Conservation (phyloP, 345 rosid species). For the Gossypium turneri region DNA sequence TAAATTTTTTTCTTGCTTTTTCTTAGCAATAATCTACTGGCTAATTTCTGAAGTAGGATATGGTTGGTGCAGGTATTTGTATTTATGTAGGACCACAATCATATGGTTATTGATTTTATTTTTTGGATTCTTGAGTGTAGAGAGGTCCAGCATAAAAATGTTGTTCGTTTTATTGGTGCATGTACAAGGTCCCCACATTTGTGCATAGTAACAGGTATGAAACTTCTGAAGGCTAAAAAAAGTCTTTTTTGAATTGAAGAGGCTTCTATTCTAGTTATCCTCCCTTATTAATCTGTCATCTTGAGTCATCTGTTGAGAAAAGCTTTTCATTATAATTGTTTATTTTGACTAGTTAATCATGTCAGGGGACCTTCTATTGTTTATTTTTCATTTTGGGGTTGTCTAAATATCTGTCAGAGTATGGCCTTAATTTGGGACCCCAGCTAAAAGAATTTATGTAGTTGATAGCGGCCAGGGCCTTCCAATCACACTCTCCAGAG, state of each 20-base stretch:
- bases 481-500: not conserved
- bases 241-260: not conserved
- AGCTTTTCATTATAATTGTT: not conserved
- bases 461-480: not conserved
- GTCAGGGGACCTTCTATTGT: not conserved
- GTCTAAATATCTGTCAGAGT: not conserved
- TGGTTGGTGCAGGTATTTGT: slow-evolving; percentile 6
- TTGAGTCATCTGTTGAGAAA: not conserved
- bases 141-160: slow-evolving; percentile 57
- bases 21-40: not conserved
- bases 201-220: slow-evolving; percentile 66
- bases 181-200: slow-evolving; percentile 54
- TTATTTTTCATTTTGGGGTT: not conserved
- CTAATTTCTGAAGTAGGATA: slow-evolving; percentile 1
- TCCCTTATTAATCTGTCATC: not conserved
- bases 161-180: slow-evolving; percentile 70
- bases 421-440: not conserved
- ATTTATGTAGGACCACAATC: not conserved
- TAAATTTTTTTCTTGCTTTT: not conserved
- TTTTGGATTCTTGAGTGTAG: slow-evolving; percentile 32
- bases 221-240: not conserved
- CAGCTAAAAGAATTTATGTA: not conserved
- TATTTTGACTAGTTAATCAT: not conserved
- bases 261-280: not conserved
- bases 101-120: not conserved